These are phyloP conservation scores for Agastache rugosa DNA, from an alignment of 257 asterid species.

Conservation along the genomic window DNA sequence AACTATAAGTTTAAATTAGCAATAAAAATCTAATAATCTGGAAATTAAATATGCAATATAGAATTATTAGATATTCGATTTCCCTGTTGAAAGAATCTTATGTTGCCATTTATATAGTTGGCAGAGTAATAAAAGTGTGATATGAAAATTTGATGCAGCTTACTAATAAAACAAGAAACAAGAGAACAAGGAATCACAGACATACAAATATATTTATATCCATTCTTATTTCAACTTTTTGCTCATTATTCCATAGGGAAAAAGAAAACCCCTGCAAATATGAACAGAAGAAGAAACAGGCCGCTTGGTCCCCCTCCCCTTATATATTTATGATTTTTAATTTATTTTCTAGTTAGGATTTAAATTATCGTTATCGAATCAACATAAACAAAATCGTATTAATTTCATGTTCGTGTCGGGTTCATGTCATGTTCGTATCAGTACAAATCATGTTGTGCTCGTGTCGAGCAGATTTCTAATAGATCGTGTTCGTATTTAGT, in stretches of 20 bases:
- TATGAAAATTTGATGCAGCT: constrained; percentile 9
- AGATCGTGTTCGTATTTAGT: no score
- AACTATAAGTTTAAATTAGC: not conserved
- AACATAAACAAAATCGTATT: no score
- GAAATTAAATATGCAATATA: not conserved
- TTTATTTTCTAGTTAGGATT: not conserved
- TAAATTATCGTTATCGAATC: no score
- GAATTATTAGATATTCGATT: not conserved
- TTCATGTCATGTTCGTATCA: no score
- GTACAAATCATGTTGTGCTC: no score
- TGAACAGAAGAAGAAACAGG: constrained; percentile 33
- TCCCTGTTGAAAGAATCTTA: constrained; percentile 29
- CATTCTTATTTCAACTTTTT: not conserved
- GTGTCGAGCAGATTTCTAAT: no score
- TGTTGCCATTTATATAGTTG: not conserved
- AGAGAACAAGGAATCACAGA: not conserved
- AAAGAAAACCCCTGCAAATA: constrained; percentile 19
- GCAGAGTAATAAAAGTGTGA: constrained; percentile 8
- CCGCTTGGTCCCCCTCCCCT: constrained; percentile 27
- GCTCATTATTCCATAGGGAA: not conserved
- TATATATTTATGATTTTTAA: no score
- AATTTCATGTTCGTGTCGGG: no score
- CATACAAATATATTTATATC: not conserved
- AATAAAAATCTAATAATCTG: not conserved
- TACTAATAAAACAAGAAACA: constrained; percentile 11